A percentile compares a stretch with the other conserved stretches of the same genome.
Conservation (phyloP, 768 basidiomycete genomes). For the Leccinum sublutescens region DNA sequence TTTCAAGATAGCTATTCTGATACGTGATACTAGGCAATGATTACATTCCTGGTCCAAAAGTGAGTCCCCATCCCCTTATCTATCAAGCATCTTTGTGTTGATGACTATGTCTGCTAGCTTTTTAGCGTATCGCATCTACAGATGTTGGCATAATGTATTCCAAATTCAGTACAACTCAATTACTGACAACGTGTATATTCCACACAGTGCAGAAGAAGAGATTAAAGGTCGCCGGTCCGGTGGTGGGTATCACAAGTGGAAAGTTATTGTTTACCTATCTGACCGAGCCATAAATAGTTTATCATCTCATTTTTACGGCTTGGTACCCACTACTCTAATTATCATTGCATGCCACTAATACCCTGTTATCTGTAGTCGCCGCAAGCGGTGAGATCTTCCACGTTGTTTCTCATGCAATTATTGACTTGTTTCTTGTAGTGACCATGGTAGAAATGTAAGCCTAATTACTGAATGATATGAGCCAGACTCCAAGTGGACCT, state of each 20-base stretch:
- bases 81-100: neutral
- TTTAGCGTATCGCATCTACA: slow-evolving; percentile 27
- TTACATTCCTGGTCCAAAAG: slow-evolving; percentile 27
- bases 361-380: slow-evolving; percentile 8
- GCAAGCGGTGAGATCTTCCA: slow-evolving; percentile 17
- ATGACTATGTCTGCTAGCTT: slow-evolving; percentile 13
- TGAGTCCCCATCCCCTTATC: neutral
- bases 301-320: slow-evolving; percentile 17
- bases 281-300: slow-evolving; percentile 8
- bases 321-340: slow-evolving; percentile 5
- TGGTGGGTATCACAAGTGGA: slow-evolving; percentile 11
- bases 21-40: slow-evolving; percentile 13
- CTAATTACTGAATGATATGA: neutral
- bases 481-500: neutral
- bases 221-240: slow-evolving; percentile 11
- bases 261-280: neutral
- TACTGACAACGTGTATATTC: neutral
- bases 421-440: slow-evolving; percentile 12
- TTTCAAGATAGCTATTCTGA: neutral
- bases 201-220: slow-evolving; percentile 14
- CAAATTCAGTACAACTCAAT: neutral
- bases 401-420: neutral
- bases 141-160: slow-evolving; percentile 8
- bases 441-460: slow-evolving; percentile 23
- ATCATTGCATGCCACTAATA: neutral